These are phyloP conservation scores for Closterium sp. DNA, from an alignment of 139 green algal genomes.

Conservation along the genomic window DNA sequence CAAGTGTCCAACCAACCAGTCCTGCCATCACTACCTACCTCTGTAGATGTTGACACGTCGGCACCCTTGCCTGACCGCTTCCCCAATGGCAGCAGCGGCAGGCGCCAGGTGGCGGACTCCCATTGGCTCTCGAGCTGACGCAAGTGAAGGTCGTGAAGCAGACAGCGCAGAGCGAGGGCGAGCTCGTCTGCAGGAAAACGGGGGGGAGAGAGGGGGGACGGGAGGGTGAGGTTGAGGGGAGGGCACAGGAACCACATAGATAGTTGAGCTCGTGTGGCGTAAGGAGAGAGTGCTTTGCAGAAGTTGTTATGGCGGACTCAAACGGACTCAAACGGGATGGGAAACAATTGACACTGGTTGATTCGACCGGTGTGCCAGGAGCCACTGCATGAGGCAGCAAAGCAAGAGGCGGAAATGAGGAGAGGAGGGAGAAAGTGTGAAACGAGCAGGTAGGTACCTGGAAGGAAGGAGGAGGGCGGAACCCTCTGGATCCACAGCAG, in stretches of 20 bases:
- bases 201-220: background rate
- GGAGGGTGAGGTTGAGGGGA: background rate
- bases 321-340: too few relatives aligned
- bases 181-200: background rate
- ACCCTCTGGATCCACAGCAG: slow-evolving; percentile 6
- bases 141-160: slow-evolving; percentile 56
- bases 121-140: background rate
- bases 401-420: background rate
- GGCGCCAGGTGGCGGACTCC: background rate
- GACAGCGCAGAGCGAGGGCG: background rate
- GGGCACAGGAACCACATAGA: background rate
- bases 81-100: background rate
- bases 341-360: too few relatives aligned
- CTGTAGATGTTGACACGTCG: background rate
- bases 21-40: background rate
- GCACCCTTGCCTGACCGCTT: background rate
- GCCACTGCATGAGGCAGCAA: background rate
- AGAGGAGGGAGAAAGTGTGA: too few relatives aligned
- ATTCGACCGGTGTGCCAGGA: too few relatives aligned
- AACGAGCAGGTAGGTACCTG: background rate
- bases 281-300: too few relatives aligned
- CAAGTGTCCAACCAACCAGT: background rate
- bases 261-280: too few relatives aligned
- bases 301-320: too few relatives aligned
- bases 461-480: background rate